phyloP scores from a whole-genome alignment of 108 stramenopile genomes.

The Nitzschia putrida region DNA sequence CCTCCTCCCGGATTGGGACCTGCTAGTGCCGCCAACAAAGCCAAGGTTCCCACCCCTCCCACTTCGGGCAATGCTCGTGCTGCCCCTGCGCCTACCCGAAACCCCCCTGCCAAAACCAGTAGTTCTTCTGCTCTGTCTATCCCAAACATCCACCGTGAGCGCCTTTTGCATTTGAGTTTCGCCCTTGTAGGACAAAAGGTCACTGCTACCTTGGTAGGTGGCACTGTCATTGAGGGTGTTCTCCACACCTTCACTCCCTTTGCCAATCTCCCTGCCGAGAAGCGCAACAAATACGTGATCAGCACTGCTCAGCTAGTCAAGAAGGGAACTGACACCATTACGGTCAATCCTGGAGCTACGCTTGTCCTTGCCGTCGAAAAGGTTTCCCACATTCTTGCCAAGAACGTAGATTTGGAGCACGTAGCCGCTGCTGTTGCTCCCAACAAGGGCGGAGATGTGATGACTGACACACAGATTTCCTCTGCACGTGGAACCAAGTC shows the following conservation, averaged over 20 bases:
- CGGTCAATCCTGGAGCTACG: slow-evolving; percentile 53
- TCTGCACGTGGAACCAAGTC: slow-evolving; percentile 35
- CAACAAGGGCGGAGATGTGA: slow-evolving; percentile 29
- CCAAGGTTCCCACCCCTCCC: slow-evolving; percentile 13
- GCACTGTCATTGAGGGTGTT: slow-evolving; percentile 72
- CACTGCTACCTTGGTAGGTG: slow-evolving; percentile 48
- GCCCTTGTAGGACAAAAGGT: slow-evolving; percentile 72
- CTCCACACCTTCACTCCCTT: slow-evolving; percentile 80
- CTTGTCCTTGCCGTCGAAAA: slow-evolving; percentile 53
- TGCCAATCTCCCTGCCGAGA: slow-evolving; percentile 27
- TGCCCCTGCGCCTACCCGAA: neutral
- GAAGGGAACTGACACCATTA: slow-evolving; percentile 9
- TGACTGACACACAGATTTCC: slow-evolving; percentile 75
- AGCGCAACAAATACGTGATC: slow-evolving; percentile 66
- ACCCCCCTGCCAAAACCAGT: neutral
- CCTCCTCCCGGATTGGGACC: slow-evolving; percentile 57
- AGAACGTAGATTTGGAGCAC: slow-evolving; percentile 55
- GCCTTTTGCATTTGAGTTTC: slow-evolving; percentile 64
- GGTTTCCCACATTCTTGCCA: slow-evolving; percentile 56
- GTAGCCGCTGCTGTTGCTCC: slow-evolving; percentile 2
- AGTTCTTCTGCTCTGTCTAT: neutral
- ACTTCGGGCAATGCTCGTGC: slow-evolving; percentile 1
- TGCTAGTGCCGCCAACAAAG: slow-evolving; percentile 5
- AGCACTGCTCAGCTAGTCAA: slow-evolving; percentile 50
- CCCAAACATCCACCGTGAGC: slow-evolving; percentile 49